These are phyloP conservation scores for Colletotrichum scovillei DNA, from an alignment of 2,329 filamentous ascomycete species.

Conservation along the genomic window DNA sequence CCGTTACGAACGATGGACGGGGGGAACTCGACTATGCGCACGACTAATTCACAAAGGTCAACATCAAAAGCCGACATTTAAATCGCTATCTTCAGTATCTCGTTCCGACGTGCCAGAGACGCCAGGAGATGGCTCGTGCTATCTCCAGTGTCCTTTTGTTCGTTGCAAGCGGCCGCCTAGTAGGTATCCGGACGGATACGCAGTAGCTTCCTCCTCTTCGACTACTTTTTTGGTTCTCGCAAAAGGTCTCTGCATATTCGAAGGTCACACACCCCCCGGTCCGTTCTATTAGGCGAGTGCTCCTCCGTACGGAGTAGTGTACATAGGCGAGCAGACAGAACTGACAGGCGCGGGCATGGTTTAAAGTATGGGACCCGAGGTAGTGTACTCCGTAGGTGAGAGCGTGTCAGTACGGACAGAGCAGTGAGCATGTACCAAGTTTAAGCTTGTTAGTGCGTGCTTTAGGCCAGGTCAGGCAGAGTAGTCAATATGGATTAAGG, in stretches of 20 bases:
- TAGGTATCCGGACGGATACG: neutral
- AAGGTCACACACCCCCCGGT: neutral
- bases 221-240: neutral
- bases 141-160: neutral
- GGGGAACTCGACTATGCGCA: neutral
- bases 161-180: neutral
- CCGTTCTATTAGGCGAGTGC: too few species aligned
- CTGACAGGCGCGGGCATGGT: neutral
- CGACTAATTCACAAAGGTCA: constrained; percentile 12
- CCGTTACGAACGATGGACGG: neutral
- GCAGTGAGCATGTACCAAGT: neutral
- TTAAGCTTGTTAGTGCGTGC: neutral
- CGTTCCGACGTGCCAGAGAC: neutral
- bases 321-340: neutral
- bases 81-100: neutral
- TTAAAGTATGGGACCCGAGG: neutral
- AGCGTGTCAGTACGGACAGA: neutral
- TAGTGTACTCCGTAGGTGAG: neutral
- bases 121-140: neutral
- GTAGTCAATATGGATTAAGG: constrained; percentile 15
- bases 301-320: neutral
- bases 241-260: neutral
- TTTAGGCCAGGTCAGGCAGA: neutral
- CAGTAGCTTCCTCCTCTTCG: neutral
- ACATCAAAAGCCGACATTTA: neutral